Conservation (phyloP, 305 asterid species). For the Withania somnifera region DNA sequence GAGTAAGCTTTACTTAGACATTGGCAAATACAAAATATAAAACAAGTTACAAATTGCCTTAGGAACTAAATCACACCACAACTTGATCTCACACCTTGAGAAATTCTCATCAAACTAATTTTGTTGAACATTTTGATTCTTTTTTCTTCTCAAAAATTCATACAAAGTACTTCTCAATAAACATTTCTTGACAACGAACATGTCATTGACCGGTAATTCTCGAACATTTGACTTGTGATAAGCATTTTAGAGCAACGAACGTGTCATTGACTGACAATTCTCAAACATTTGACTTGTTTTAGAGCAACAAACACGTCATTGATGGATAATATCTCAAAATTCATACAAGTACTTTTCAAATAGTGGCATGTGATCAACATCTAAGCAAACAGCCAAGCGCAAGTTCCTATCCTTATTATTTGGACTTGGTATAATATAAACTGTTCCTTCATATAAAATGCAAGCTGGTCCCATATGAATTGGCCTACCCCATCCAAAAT, state of each 20-base stretch:
- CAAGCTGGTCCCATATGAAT: constrained; percentile 28
- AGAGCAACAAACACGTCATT: neutral
- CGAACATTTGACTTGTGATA: too few relatives aligned
- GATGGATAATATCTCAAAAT: neutral
- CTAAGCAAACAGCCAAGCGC: constrained; percentile 26
- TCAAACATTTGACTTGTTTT: too few relatives aligned
- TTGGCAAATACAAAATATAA: too few relatives aligned
- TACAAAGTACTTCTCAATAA: too few relatives aligned
- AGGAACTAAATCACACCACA: too few relatives aligned
- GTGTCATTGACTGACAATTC: neutral
- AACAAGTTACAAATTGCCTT: too few relatives aligned
- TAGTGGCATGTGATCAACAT: constrained; percentile 24
- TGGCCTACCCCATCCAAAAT: constrained; percentile 36
- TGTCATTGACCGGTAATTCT: neutral
- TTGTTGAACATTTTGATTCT: too few relatives aligned
- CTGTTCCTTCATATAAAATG: constrained; percentile 24
- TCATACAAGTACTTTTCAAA: constrained; percentile 23
- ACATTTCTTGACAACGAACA: neutral
- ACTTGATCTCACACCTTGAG: too few relatives aligned
- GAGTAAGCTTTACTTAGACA: too few relatives aligned
- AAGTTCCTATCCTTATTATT: constrained; percentile 15
- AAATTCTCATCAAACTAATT: too few relatives aligned
- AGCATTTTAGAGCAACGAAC: neutral
- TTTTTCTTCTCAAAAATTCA: too few relatives aligned
- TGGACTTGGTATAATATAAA: constrained; percentile 23